phyloP scores from a whole-genome alignment of 495 filamentous ascomycete genomes.

The Aspergillus ellipticus region DNA sequence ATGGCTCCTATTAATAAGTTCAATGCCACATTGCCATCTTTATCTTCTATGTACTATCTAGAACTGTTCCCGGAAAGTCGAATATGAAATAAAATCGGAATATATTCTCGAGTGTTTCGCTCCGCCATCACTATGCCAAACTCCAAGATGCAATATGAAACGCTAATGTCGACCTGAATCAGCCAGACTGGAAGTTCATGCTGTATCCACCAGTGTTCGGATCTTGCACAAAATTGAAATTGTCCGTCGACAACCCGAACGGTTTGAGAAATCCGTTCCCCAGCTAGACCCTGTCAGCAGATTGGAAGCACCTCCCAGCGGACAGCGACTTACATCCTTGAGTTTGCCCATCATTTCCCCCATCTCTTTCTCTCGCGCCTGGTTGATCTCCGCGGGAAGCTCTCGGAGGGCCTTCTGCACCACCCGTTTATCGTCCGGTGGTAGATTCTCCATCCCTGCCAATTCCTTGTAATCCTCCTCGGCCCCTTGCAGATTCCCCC shows the following conservation, averaged over 20 bases:
- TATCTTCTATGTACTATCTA: background rate
- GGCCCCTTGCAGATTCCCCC: conserved; percentile 78
- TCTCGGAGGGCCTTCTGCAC: conserved; percentile 60
- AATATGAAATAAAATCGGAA: conserved; percentile 14
- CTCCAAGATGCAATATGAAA: background rate
- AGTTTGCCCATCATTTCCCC: conserved; percentile 95
- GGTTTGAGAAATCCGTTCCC: conserved; percentile 90
- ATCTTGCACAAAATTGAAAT: conserved; percentile 90
- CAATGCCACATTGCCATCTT: background rate
- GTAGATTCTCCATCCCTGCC: conserved; percentile 53
- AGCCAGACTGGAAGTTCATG: conserved; percentile 65
- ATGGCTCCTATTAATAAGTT: too few relatives aligned
- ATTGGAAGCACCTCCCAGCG: background rate
- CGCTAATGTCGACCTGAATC: background rate
- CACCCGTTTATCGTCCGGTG: conserved; percentile 58
- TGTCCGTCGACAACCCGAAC: conserved; percentile 88
- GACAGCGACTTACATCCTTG: conserved; percentile 61
- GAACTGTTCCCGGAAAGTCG: background rate
- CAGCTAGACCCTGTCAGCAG: conserved; percentile 46
- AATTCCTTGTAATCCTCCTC: conserved; percentile 70
- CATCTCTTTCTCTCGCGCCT: conserved; percentile 80
- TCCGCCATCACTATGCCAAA: conserved; percentile 1
- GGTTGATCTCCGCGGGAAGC: conserved; percentile 64
- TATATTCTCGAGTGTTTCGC: background rate
- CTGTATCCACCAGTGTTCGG: conserved; percentile 87